Evolutionary conservation across 2,329 filamentous ascomycete genomes (phyloP).

Genomic region (Chaetomium globosum): DNA sequence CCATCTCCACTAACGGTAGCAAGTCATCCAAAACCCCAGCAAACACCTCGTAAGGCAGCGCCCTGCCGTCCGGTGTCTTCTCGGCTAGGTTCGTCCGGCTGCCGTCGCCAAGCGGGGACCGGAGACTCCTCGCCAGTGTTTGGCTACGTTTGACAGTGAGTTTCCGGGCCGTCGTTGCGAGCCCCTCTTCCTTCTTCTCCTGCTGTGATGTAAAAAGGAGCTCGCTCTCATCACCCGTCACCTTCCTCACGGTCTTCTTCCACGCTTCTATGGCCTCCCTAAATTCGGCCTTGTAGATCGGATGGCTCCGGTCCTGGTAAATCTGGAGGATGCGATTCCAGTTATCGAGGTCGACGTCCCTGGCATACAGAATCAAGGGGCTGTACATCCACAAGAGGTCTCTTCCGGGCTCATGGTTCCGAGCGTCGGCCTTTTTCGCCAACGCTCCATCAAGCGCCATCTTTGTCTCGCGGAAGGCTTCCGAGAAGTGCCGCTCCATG

Average conservation of each 20-base stretch:
- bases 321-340: constrained; percentile 80
- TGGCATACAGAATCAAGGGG: constrained; percentile 81
- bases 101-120: constrained; percentile 66
- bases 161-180: constrained; percentile 78
- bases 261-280: constrained; percentile 74
- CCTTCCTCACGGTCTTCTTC: constrained; percentile 77
- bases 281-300: constrained; percentile 81
- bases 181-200: constrained; percentile 77
- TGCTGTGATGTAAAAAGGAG: constrained; percentile 84
- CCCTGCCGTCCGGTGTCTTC: constrained; percentile 64
- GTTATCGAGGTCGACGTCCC: constrained; percentile 77
- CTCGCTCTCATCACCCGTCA: constrained; percentile 75
- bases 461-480: constrained; percentile 70
- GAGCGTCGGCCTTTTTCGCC: constrained; percentile 68
- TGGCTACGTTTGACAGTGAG: constrained; percentile 93
- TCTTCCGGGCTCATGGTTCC: constrained; percentile 71
- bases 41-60: constrained; percentile 80
- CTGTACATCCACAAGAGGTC: constrained; percentile 84
- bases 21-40: constrained; percentile 78
- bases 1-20: constrained; percentile 79
- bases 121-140: constrained; percentile 74
- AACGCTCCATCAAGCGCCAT: constrained; percentile 63
- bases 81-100: constrained; percentile 53
- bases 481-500: constrained; percentile 78
- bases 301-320: constrained; percentile 76